Base-by-base conservation (phyloP, 1,284 basidiomycete genomes). In the Fistulina hepatica region DNA sequence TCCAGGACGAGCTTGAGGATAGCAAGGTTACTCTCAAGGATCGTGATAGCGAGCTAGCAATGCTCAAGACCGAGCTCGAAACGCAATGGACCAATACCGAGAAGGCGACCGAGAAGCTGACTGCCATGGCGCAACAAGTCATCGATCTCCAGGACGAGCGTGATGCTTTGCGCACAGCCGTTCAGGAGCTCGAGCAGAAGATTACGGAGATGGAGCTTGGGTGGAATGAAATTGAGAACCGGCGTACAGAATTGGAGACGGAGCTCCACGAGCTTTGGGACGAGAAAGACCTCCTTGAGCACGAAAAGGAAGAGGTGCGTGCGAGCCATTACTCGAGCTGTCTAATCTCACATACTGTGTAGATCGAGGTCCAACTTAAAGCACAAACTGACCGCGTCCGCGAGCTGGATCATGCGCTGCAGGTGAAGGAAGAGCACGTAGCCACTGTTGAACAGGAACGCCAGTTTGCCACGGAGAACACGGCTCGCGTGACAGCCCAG, bases 31-130 rank as follows among this genome's bases (percentile, higher is more conserved):
- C 59, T 36, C 49, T 70, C 33, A 55, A 54, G 36, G 51, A 54
- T 15, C 64, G 64, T 38, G 67, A 72, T 12, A 63, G 71, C 25
- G 73, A 78, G 49, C 58, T 65, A 17, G 51, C 44, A 2, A 58
- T 69, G 23, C 58, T 79, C 40, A 70, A 71, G 53, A 57, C 60
- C 3, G 76, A 81, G 53, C 54, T 78, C 28, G 73, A 80, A 48
- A 71, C 76, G 7, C 79, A 78, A 53, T 80, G 78, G 72, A 63
- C 65, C 35, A 61, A 77, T 47, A 73, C 78, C 13, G 73, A 73
- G 56, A 65, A 53, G 33, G 54, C 55, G 10, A 50, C 59, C 7
- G 70, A 71, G 32, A 67, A 61, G 49, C 66, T 73, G 41, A 59
- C 66, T n/a, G 43, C 40, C 13, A 44, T 63, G 27, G 46, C 54